Conservation (phyloP, 306 rosid species). For the Leucaena leucocephala region DNA sequence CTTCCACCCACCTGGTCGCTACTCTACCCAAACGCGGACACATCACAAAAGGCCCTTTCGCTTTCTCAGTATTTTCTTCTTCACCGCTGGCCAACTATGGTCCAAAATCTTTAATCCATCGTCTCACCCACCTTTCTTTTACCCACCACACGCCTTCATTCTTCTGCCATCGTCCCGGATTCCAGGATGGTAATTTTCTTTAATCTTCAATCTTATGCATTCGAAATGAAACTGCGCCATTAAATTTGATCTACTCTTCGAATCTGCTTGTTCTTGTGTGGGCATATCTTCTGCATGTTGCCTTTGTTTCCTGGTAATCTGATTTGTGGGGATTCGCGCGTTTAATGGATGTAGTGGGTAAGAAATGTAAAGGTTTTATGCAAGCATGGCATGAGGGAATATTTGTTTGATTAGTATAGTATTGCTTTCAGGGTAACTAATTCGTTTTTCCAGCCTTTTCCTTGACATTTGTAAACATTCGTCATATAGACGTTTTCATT, state of each 20-base stretch:
- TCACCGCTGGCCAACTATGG: conserved; percentile 1
- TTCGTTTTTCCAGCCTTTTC: neutral
- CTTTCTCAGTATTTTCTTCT: neutral
- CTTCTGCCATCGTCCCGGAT: neutral
- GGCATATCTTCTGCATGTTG: neutral
- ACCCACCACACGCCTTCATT: neutral
- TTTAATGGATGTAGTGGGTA: neutral
- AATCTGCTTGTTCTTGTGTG: neutral
- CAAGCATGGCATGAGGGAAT: neutral
- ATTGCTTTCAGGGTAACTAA: neutral
- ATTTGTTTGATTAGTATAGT: neutral
- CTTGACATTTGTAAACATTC: neutral
- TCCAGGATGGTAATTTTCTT: neutral
- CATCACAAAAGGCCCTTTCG: neutral
- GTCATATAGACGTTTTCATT: neutral
- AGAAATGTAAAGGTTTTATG: neutral
- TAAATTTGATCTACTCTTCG: neutral
- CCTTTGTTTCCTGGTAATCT: neutral
- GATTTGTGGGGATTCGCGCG: neutral
- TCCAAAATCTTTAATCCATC: neutral
- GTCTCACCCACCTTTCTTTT: neutral
- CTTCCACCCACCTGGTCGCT: neutral
- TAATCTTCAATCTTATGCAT: neutral
- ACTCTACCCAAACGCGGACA: neutral
- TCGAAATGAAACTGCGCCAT: neutral